A percentile compares a stretch with the other conserved stretches of the same genome.
phyloP scores from a whole-genome alignment of 2,329 filamentous ascomycete genomes.

The Pseudodiploospora longispora region DNA sequence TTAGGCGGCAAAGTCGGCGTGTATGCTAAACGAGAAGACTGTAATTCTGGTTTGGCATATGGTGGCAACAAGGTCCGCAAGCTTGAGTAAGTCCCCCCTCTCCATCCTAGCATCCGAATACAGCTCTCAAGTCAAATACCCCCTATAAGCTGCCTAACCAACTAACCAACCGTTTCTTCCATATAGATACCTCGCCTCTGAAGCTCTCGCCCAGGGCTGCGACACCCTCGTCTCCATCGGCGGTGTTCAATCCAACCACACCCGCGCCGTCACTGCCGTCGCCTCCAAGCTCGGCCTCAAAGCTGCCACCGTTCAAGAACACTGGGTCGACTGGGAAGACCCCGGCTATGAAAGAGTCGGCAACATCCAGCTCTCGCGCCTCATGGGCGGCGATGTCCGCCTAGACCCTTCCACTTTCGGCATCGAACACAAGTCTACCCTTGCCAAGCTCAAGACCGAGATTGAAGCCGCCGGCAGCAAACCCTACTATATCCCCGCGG shows the following conservation, averaged over 20 bases:
- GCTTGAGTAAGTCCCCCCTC: slow-evolving; percentile 41
- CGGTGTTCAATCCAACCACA: slow-evolving; percentile 64
- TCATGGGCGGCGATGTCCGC: slow-evolving; percentile 58
- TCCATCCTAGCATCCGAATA: neutral
- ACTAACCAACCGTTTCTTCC: neutral
- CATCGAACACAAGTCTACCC: slow-evolving; percentile 59
- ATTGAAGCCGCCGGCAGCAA: slow-evolving; percentile 45
- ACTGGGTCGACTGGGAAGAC: slow-evolving; percentile 59
- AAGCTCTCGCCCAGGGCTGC: slow-evolving; percentile 47
- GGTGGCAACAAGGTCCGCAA: slow-evolving; percentile 65
- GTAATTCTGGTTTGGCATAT: slow-evolving; percentile 58
- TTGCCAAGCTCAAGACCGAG: slow-evolving; percentile 45
- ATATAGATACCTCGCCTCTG: slow-evolving; percentile 52
- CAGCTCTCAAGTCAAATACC: no score
- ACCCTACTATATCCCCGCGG: slow-evolving; percentile 66
- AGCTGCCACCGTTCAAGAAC: slow-evolving; percentile 49
- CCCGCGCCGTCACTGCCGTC: slow-evolving; percentile 56
- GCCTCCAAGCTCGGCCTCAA: slow-evolving; percentile 50
- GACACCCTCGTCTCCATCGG: slow-evolving; percentile 60
- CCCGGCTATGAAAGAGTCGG: slow-evolving; percentile 55
- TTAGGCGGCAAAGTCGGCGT: slow-evolving; percentile 53
- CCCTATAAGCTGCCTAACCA: neutral
- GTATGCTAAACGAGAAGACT: slow-evolving; percentile 66
- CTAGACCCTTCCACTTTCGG: slow-evolving; percentile 55
- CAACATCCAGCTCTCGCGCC: slow-evolving; percentile 61